These are phyloP conservation scores for Vitis hybrid DNA, from an alignment of 177 flowering plant genomes.

Conservation along the genomic window DNA sequence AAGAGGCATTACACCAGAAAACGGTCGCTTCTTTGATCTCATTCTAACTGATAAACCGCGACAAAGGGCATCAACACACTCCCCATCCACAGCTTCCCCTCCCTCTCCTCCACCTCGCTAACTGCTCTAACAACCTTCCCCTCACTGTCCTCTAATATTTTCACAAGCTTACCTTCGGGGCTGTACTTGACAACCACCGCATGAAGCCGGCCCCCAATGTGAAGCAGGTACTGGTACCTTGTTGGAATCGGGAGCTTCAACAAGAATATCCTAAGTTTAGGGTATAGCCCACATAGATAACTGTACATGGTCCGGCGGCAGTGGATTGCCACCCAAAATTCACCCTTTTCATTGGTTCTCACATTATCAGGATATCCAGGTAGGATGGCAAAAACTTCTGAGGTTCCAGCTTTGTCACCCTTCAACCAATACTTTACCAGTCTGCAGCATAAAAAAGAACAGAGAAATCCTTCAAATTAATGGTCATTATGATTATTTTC, in stretches of 20 bases:
- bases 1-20: too few relatives aligned
- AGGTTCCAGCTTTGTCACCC: constrained; percentile 85
- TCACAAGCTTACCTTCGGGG: constrained; percentile 69
- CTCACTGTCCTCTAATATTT: constrained; percentile 68
- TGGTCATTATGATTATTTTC: too few relatives aligned
- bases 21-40: too few relatives aligned
- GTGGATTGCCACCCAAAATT: constrained; percentile 93
- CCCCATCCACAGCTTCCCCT: constrained; percentile 84
- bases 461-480: too few relatives aligned
- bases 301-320: constrained; percentile 45
- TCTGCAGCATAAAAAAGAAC: constrained; percentile 30
- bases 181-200: constrained; percentile 57
- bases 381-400: constrained; percentile 69
- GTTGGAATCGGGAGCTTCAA: constrained; percentile 76
- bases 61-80: constrained; percentile 71
- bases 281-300: constrained; percentile 35
- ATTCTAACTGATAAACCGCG: constrained; percentile 51
- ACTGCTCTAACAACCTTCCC: constrained; percentile 77
- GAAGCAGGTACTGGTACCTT: constrained; percentile 46
- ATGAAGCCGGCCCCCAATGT: constrained; percentile 44
- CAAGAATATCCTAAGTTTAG: constrained; percentile 45
- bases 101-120: constrained; percentile 80
- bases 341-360: constrained; percentile 76
- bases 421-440: constrained; percentile 76
- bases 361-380: constrained; percentile 95